Conservation (phyloP, 139 green algal species). For the Dunaliella sp. region DNA sequence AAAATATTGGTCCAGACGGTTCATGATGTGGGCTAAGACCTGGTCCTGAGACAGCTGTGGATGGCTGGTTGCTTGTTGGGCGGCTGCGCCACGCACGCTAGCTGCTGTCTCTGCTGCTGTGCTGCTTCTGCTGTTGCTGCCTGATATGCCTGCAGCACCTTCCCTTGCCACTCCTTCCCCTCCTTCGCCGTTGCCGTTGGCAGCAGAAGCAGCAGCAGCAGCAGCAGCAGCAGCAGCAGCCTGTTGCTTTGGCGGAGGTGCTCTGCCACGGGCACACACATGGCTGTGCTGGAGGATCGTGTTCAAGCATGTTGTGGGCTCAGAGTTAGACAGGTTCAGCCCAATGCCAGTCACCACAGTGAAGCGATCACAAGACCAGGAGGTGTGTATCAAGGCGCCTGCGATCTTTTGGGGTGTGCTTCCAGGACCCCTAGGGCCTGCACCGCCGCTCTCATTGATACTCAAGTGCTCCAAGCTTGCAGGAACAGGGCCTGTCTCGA, state of each 20-base stretch:
- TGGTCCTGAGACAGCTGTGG: slow-evolving; percentile 18
- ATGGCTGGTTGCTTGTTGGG: too few relatives aligned
- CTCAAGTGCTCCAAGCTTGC: too few relatives aligned
- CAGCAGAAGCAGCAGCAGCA: too few relatives aligned
- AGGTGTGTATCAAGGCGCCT: slow-evolving; percentile 88
- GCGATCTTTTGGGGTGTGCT: slow-evolving; percentile 82
- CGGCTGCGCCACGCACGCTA: too few relatives aligned
- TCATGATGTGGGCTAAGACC: slow-evolving; percentile 30
- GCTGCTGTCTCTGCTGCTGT: too few relatives aligned
- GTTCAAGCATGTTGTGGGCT: slow-evolving; percentile 89
- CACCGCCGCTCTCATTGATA: too few relatives aligned
- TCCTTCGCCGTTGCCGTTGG: too few relatives aligned
- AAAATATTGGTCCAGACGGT: slow-evolving; percentile 37
- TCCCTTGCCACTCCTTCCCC: not conserved
- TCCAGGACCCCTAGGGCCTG: too few relatives aligned
- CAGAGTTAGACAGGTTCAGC: slow-evolving; percentile 86
- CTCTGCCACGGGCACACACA: not conserved
- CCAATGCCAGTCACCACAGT: slow-evolving; percentile 75
- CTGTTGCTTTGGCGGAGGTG: not conserved
- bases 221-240: too few relatives aligned
- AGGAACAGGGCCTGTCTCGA: not conserved
- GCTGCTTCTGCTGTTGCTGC: not conserved
- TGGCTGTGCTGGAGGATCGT: slow-evolving; percentile 48
- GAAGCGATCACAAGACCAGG: slow-evolving; percentile 64
- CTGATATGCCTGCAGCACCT: not conserved